Base-by-base conservation (phyloP, 305 asterid genomes). In the Fraxinus ornus region DNA sequence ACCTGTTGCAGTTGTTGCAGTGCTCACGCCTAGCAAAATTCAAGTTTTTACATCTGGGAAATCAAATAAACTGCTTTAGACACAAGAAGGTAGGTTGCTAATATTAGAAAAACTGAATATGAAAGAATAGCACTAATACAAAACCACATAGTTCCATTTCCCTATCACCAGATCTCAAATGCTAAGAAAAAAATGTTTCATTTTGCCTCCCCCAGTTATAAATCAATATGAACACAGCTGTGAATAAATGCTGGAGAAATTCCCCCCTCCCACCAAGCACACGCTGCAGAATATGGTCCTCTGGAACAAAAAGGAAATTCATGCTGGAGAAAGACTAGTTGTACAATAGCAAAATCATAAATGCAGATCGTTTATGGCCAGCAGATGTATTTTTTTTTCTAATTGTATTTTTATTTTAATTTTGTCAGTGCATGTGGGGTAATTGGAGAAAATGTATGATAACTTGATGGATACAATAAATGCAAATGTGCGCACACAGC, bases 21-120 rank as follows among this genome's bases (percentile, higher is more conserved):
- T 84, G 86, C 78, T 95, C 98, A 71, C 98, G 92, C 85, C 98
- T 89, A 21, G 98, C 98, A 52, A 95, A 94, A 89, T 95, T 95
- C 89, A 95, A 85, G 86, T 95, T 95, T 86, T 91, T 93, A 81
- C 98, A 95, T 76, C 98, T 95, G 92, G 71, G 71, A 80, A 62
- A 80, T 77, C 72, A 75, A 60, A 75, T 33, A 60, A 76, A 85
- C 70, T 66, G 64, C 77, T 78, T 73, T 68, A 81, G 35, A 78
- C 75, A 86, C 21, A 71, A 79, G 37, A 21, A 60, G 22, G 70
- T 21, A 60, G 70, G 70, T 21, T 21, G 30, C 30, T 64, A 32
- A 30, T 47, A 68, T 76, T 5, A 77, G 41, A 47, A 35, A 21
- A n/a, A 37, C 44, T 5, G 19, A 78, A 36, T 32, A 15, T 37